Base-by-base conservation (phyloP, 2,329 filamentous ascomycete species). In the Bertia moriformis region DNA sequence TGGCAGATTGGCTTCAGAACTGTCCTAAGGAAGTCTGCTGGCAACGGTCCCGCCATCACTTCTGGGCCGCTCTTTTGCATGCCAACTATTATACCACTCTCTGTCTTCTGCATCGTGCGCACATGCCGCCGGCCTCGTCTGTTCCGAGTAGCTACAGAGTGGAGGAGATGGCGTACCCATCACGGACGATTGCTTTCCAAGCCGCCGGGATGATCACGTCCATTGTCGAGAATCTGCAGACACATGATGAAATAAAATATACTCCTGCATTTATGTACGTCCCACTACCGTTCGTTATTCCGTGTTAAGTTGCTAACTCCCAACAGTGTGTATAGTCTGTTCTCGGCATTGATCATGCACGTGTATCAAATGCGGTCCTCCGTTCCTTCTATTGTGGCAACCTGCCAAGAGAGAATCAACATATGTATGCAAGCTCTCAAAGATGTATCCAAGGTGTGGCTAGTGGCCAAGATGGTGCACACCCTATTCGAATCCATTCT, bases 41-140 rank as follows among this genome's bases (percentile, higher is more conserved):
- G 85, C 87, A 95, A 56, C 76, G 80, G 54, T 76, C 79, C 36
- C 74, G 81, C 30, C 91, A 96, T 61, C 86, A 94, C 55, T 96
- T 96, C 59, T 96, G 87, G 89, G 89, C 89, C 13, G 91, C 88
- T 4, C 65, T 96, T 37, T 70, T 98, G 33, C 89, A 96, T 57
- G 81, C 87, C 1, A 95, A 94, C 53, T 98, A 98, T 60, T 98
- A 96, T 55, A 98, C 91, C n/a, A 95, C 89, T 0, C 69, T 98
- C 3, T 96, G 91, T 58, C 69, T 98, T 15, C 63, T 98, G 12
- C 91, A 98, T 59, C 73, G 91, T 47, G 91, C 89, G 19, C 91
- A 96, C 53, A 96, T 98, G 88, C 89, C 91, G 4, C 88, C 91
- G 13, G 78, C 71, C 39, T 64, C 67, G 39, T 61, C 71, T 2